Conservation (phyloP, 192 early-diverging fungal species). For the Coemansia sp. region DNA sequence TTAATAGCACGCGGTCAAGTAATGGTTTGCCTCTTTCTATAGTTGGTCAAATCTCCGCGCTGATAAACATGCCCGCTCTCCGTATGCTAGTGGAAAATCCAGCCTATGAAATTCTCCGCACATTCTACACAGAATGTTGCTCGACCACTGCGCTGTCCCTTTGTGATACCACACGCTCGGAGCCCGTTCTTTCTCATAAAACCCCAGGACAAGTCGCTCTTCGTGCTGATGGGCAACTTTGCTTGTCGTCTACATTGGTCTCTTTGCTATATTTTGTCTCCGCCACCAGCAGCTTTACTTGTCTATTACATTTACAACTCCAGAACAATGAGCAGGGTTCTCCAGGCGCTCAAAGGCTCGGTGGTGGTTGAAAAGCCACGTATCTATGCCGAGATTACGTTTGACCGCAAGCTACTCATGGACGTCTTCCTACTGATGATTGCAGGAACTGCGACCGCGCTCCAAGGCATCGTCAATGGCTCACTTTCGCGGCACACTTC, state of each 20-base stretch:
- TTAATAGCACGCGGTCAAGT: constrained; percentile 1
- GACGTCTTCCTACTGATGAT: constrained; percentile 24
- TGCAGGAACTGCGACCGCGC: constrained; percentile 18
- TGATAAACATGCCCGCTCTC: not conserved
- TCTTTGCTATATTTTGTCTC: not conserved
- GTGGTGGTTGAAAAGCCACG: constrained; percentile 28
- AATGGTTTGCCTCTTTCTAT: not conserved
- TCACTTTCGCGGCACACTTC: constrained; percentile 20
- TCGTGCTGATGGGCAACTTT: not conserved
- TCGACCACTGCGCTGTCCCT: not conserved
- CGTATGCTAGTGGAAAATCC: not conserved
- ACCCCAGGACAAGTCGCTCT: not conserved
- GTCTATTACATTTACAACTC: not conserved
- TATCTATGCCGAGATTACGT: constrained; percentile 24
- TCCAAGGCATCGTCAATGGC: constrained; percentile 36
- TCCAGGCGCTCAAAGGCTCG: constrained; percentile 20
- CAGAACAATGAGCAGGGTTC: constrained; percentile 34
- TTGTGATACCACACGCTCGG: not conserved
- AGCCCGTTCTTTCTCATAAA: not conserved
- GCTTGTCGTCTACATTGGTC: not conserved
- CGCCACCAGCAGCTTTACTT: not conserved
- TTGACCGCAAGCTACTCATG: constrained; percentile 28
- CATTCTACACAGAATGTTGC: not conserved
- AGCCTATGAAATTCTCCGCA: constrained; percentile 4
- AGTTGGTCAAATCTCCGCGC: not conserved